Conservation (phyloP, 129 eudicot genomes). For the Saposhnikovia divaricata region DNA sequence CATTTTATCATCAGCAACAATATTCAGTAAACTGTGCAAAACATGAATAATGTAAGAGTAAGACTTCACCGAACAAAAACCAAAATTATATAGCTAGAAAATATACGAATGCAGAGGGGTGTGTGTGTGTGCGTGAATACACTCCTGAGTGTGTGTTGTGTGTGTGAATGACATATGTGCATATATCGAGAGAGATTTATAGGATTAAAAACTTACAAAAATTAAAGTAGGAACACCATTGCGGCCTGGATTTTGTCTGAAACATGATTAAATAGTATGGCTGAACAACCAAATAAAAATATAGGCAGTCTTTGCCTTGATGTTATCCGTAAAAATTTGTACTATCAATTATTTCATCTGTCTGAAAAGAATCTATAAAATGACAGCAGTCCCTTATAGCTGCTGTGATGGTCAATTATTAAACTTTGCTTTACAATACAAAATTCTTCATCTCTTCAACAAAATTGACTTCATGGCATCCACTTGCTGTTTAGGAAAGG, state of each 20-base stretch:
- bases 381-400: conserved; percentile 1
- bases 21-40: background rate
- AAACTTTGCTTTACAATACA: conserved; percentile 1
- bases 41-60: background rate
- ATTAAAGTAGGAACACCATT: background rate
- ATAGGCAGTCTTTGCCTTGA: background rate
- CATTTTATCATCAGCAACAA: background rate
- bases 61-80: background rate
- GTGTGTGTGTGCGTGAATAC: background rate
- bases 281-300: background rate
- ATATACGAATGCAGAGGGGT: background rate
- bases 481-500: conserved; percentile 36
- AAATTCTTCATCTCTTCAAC: conserved; percentile 27
- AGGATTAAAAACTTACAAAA: background rate
- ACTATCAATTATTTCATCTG: background rate
- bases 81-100: background rate
- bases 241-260: background rate
- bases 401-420: background rate
- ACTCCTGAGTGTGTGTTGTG: background rate
- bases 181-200: background rate
- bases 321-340: background rate
- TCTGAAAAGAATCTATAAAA: conserved; percentile 1
- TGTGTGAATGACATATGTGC: background rate
- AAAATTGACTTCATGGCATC: conserved; percentile 42
- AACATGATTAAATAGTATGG: conserved; percentile 1